Percentiles rank a stretch among this genome's conserved stretches.
phyloP scores from a whole-genome alignment of 2,329 filamentous ascomycete species.

The Penicillium hesseltinei region DNA sequence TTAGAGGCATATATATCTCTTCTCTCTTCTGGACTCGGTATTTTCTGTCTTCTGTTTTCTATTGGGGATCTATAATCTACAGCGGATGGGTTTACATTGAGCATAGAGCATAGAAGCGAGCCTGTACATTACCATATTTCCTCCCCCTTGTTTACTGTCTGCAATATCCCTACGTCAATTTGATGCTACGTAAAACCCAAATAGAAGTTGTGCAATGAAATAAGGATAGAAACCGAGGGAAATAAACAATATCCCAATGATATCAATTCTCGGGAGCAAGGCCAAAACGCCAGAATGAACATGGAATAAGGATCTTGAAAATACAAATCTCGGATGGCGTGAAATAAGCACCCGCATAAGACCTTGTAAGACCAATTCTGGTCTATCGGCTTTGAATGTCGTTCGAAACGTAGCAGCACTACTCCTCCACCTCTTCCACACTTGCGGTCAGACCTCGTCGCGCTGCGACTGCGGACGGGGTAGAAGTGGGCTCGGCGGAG shows the following conservation, averaged over 20 bases:
- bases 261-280: neutral
- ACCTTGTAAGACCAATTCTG: neutral
- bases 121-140: neutral
- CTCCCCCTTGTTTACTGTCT: neutral
- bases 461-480: conserved; percentile 27
- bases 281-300: conserved; percentile 1
- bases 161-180: neutral
- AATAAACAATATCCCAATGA: neutral
- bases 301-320: neutral
- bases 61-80: neutral
- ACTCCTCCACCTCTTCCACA: conserved; percentile 49
- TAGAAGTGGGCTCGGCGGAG: conserved; percentile 36
- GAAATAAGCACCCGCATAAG: neutral
- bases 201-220: neutral
- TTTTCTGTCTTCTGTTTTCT: neutral
- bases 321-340: neutral
- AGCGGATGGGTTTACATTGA: neutral
- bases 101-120: neutral
- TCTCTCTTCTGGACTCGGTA: neutral
- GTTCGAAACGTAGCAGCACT: conserved; percentile 11
- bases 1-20: neutral
- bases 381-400: neutral
- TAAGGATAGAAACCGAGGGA: neutral
- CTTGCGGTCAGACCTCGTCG: conserved; percentile 44
- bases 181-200: neutral